Base-by-base conservation (phyloP, 352 stramenopile genomes). In the Pythium phragmiticola region DNA sequence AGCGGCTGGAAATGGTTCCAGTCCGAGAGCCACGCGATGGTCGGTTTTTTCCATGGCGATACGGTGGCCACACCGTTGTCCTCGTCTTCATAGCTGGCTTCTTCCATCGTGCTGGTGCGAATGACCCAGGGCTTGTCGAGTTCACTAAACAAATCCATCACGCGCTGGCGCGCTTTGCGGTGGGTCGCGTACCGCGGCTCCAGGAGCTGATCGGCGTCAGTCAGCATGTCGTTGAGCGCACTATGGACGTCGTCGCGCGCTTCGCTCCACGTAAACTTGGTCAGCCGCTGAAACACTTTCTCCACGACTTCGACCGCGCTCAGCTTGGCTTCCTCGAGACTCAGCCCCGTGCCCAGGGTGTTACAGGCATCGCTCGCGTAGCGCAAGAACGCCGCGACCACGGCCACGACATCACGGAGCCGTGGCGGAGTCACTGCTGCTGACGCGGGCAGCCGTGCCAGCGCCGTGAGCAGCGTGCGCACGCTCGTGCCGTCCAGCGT, bases 81-180 rank as follows among this genome's bases (percentile, higher is more conserved):
- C 2, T 7, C 33, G 3, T 17, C 36, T 9, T 36, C 43, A 4
- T 54, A 39, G 3, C n/a, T 33, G 7, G 14, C 45, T 17, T 45
- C 33, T 4, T 47, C 8, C 1, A 54, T 41, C 11, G 48, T 17
- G 37, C 41, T 66, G 3, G 74, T 77, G 26, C 82, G 78, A 42
- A 95, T 84, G 0, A 59, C 75, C 87, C 87, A 95, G 0, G 75
- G 57, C 55, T 91, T 89, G 2, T 94, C 85, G 33, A 96, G 66
- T 21, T 88, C 66, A 19, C 70, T 81, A 47, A 94, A 77, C 3
- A 90, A 63, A 30, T 57, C 30, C 14, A 61, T 60, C 13, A 96
- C 62, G 21, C 74, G 72, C 43, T 57, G 42, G 8, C 81, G 74
- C 11, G 78, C 73, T 34, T 70, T 64, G 47, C 82, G 83, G 55